Evolutionary conservation across 352 stramenopile genomes (phyloP), one percentile per base, ranked within the genome.

Genomic region (Stramenopiles sp.): DNA sequence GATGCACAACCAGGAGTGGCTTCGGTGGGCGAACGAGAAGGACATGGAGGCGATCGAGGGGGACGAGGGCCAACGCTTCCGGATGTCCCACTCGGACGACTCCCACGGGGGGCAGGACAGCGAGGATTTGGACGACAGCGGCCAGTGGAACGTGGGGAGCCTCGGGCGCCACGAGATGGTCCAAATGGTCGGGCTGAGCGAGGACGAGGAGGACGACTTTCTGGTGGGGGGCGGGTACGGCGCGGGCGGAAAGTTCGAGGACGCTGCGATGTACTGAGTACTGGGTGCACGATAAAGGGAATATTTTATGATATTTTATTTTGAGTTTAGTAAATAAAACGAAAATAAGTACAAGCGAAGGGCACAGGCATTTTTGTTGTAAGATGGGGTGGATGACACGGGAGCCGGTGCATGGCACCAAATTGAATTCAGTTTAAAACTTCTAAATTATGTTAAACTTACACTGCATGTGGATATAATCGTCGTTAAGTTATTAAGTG

Each of bases 1-100:
- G 74, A 89, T 90, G 74, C 86, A 93, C 77, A 92, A 93, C 73
- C 84, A 82, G 2, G 86, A 93, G 76, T 93, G 53, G 53, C 6
- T 71, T 2, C 33, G 53, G 12, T 71, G 53, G 53, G 53, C 53
- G 2, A 71, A 71, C 12, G 53, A 71, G 35, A 2, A 33, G 12
- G 53, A 71, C 35, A 71, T 71, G 53, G 31, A 71, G 35, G 31
- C 33, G 12, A 71, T 71, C 31, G 53, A 71, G 12, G 53, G 35
- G 6, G 53, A 71, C 33, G 53, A 71, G 33, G 53, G 35, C 12
- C 53, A 71, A 4, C 33, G 35, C 35, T 71, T 71, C 6, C 53
- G 35, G 12, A 31, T 35, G 33, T 71, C 53, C 1, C 33, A 33
- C 4, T 71, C 53, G 12, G 53, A 71, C 12, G 53, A 71, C 35